Evolutionary conservation across 352 stramenopile species (phyloP), one percentile per base, ranked within the genome.

Genomic region (Pythium brachiatum): DNA sequence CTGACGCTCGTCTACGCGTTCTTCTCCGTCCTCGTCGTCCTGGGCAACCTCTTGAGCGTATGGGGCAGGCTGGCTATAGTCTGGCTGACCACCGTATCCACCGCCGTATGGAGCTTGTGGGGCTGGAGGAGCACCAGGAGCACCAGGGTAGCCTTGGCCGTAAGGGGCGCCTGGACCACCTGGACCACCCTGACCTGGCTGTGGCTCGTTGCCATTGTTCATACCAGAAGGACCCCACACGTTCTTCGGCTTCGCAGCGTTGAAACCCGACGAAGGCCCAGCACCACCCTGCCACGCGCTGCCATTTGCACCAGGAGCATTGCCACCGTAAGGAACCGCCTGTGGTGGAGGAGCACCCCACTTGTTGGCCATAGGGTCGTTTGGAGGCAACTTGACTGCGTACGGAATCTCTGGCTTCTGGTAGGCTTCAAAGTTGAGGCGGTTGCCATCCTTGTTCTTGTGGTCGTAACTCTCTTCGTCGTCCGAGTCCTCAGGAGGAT

Each of bases 401-500:
- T 95, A 95, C 32, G 86, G 86, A 29, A 95, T 89, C 68, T 95
- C 86, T n/a, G 86, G 86, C 53, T 95, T 95, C 69, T 95, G 88
- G 73, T 95, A 95, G 1, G 86, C 86, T 60, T 93, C 84, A 68
- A 95, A 92, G 69, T 95, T 95, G 32, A 95, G 74, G 2, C 78
- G 81, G 68, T 90, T 86, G 21, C 78, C 57, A 20, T 75, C 69
- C 36, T 79, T 86, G 67, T 64, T 74, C 63, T 79, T 83, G 51
- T 79, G 73, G 38, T 89, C 81, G 50, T 91, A 92, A 23, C 93
- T 70, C 47, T 98, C 93, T 44, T 99, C 97, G 59, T 98, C 93
- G 60, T 99, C 96, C 47, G 97, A 97, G 38, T 98, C 93, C 64
- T 97, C 87, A 7, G 96, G 97, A 26, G 97, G 97, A 13, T 94